These are phyloP conservation scores for Fusarium sp. DNA, from an alignment of 2,329 filamentous ascomycete species.

Conservation along the genomic window DNA sequence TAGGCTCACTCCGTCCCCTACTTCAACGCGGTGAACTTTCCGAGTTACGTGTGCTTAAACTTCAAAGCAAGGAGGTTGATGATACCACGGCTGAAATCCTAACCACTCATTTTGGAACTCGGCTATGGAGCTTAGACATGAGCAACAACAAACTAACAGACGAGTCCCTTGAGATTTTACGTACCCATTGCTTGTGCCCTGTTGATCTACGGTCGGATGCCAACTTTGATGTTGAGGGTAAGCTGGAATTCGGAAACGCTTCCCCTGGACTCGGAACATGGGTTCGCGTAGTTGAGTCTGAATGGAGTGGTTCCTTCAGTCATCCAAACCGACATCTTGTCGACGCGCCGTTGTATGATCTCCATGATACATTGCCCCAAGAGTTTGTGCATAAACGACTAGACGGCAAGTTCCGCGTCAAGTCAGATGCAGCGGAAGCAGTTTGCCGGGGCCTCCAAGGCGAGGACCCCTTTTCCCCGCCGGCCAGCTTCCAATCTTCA, in stretches of 20 bases:
- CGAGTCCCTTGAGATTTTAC: conserved; percentile 51
- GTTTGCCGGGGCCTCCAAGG: conserved; percentile 45
- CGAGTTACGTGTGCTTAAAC: conserved; percentile 66
- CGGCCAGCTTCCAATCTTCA: conserved; percentile 40
- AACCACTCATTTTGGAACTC: conserved; percentile 52
- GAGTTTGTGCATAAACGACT: conserved; percentile 52
- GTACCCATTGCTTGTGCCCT: conserved; percentile 52
- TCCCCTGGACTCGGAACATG: conserved; percentile 58
- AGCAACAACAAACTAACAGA: conserved; percentile 67
- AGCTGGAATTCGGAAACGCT: conserved; percentile 51
- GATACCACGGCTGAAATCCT: conserved; percentile 53
- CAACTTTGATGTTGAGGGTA: conserved; percentile 63
- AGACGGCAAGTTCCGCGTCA: conserved; percentile 43
- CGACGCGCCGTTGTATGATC: conserved; percentile 59
- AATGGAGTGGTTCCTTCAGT: conserved; percentile 58
- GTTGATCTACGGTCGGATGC: conserved; percentile 53
- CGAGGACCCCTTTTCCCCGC: conserved; percentile 38
- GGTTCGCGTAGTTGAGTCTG: conserved; percentile 62
- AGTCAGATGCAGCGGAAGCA: conserved; percentile 50
- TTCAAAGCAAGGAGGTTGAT: conserved; percentile 62
- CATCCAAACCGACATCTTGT: conserved; percentile 63
- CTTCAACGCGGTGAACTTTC: conserved; percentile 56
- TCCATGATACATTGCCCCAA: conserved; percentile 36
- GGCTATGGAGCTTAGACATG: conserved; percentile 71
- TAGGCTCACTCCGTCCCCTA: conserved; percentile 59